Conservation (phyloP, 139 green algal genomes). For the Picochlorum sp. region DNA sequence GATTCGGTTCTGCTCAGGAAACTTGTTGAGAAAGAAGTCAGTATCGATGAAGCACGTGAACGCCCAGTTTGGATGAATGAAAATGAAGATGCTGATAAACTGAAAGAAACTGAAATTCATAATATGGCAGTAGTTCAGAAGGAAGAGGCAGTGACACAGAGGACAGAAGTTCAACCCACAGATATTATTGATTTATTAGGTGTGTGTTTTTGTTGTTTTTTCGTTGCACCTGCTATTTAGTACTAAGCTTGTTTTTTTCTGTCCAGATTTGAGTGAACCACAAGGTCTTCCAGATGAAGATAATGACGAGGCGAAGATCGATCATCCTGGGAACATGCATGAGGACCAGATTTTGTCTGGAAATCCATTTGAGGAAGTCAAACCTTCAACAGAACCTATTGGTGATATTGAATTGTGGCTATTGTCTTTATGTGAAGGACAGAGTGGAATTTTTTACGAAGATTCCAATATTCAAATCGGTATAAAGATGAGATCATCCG, state of each 20-base stretch:
- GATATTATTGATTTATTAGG: no score
- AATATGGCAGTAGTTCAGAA: no score
- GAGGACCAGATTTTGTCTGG: no score
- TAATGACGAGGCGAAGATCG: no score
- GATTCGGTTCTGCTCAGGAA: slow-evolving; percentile 59
- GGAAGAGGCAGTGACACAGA: not conserved
- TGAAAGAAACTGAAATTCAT: no score
- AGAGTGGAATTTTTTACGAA: slow-evolving; percentile 87
- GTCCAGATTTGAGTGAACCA: no score
- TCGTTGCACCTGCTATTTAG: no score
- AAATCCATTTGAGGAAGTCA: slow-evolving; percentile 6
- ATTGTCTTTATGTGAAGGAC: slow-evolving; percentile 28
- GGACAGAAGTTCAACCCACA: not conserved
- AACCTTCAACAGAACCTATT: slow-evolving; percentile 12
- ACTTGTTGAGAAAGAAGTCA: slow-evolving; percentile 36
- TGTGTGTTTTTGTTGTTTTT: no score
- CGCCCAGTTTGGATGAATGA: slow-evolving; percentile 29
- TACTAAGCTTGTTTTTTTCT: no score
- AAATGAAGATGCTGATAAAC: not conserved
- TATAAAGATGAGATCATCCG: slow-evolving; percentile 60
- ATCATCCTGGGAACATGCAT: no score
- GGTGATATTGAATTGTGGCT: slow-evolving; percentile 55
- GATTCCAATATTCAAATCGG: slow-evolving; percentile 85
- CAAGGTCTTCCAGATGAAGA: no score
- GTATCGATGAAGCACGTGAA: slow-evolving; percentile 27